Conservation (phyloP, 305 asterid species). For the Rubia occidens region DNA sequence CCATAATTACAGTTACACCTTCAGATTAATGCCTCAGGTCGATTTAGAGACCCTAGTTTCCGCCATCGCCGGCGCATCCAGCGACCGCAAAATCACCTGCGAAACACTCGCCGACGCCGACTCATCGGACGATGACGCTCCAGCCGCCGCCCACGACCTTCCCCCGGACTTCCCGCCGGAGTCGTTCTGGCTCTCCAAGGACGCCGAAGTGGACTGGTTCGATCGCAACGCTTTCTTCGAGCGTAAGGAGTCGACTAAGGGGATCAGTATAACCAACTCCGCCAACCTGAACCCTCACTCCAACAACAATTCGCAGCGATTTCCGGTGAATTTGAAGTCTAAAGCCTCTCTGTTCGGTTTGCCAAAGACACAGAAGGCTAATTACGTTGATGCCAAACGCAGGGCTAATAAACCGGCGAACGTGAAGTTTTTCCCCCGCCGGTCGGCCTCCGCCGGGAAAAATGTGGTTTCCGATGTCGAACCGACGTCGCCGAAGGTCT, state of each 20-base stretch:
- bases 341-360: constrained; percentile 52
- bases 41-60: constrained; percentile 48
- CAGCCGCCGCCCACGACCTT: constrained; percentile 7
- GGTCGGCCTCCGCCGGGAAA: constrained; percentile 35
- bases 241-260: constrained; percentile 64
- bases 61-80: constrained; percentile 39
- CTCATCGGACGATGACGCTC: background rate
- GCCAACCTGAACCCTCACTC: constrained; percentile 22
- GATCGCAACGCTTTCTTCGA: constrained; percentile 67
- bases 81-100: constrained; percentile 40
- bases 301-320: constrained; percentile 48
- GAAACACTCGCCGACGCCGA: constrained; percentile 29
- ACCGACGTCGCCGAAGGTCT: constrained; percentile 91
- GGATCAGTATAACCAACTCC: constrained; percentile 32
- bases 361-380: constrained; percentile 60
- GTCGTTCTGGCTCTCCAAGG: constrained; percentile 77
- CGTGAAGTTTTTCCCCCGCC: constrained; percentile 49
- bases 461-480: constrained; percentile 33
- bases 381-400: constrained; percentile 37
- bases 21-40: constrained; percentile 47
- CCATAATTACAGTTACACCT: background rate
- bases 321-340: constrained; percentile 31
- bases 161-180: constrained; percentile 65
- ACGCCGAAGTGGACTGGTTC: constrained; percentile 83
- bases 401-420: constrained; percentile 39